These are phyloP conservation scores for Ascoidea tarda DNA, from an alignment of 805 yeast species.

Conservation along the genomic window DNA sequence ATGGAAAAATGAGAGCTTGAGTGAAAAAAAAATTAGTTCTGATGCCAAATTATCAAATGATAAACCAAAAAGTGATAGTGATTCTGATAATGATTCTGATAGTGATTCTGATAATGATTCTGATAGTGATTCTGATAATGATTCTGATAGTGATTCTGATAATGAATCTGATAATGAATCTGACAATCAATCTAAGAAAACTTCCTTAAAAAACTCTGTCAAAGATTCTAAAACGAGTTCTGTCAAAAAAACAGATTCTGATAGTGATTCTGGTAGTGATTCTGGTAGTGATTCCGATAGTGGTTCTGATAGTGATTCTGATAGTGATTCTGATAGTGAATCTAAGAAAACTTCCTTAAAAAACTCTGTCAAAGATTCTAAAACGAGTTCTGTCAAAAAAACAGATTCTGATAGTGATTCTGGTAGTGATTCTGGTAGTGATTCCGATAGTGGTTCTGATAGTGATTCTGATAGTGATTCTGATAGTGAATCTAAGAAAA, in stretches of 20 bases:
- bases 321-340: slow-evolving; percentile 9
- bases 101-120: neutral
- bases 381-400: too few species aligned
- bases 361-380: too few species aligned
- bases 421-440: slow-evolving; percentile 6
- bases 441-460: slow-evolving; percentile 9
- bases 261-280: neutral
- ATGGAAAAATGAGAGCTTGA: too few species aligned
- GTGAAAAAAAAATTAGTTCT: neutral
- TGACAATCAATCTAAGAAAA: neutral
- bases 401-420: slow-evolving; percentile 8
- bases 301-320: slow-evolving; percentile 8
- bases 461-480: slow-evolving; percentile 8
- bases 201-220: neutral
- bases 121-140: neutral
- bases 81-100: neutral
- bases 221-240: neutral
- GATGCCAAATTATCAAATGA: neutral
- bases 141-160: neutral
- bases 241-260: neutral
- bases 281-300: neutral
- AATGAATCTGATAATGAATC: too few species aligned
- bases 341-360: too few species aligned
- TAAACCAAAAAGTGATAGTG: neutral
- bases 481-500: neutral